phyloP scores from a whole-genome alignment of 78 protist genomes.

The slime mould (Dictyostelium discoideum) region DNA sequence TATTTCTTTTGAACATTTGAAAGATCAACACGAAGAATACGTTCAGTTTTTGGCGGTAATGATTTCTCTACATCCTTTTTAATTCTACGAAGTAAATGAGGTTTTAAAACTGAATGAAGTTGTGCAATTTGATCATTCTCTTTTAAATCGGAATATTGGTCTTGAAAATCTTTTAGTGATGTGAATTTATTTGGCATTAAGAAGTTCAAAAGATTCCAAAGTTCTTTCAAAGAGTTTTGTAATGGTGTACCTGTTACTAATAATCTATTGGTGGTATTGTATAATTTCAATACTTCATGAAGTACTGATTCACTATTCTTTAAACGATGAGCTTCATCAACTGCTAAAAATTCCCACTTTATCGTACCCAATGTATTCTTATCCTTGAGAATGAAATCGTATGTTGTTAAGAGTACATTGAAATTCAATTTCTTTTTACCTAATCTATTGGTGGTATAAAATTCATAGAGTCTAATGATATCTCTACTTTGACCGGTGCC shows the following conservation, averaged over 20 bases:
- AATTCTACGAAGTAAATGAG: constrained; percentile 91
- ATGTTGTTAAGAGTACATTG: constrained; percentile 92
- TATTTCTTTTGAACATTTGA: constrained; percentile 87
- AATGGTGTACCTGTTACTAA: constrained; percentile 97
- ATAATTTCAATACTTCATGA: constrained; percentile 60
- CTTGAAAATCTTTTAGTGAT: constrained; percentile 55
- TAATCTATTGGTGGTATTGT: constrained; percentile 58
- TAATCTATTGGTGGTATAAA: neutral
- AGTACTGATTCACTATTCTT: constrained; percentile 89
- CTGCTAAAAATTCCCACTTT: constrained; percentile 90
- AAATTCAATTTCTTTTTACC: constrained; percentile 77
- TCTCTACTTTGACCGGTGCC: constrained; percentile 69
- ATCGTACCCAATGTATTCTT: constrained; percentile 23
- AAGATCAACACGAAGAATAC: constrained; percentile 93
- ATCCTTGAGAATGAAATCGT: constrained; percentile 87
- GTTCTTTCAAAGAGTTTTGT: constrained; percentile 93
- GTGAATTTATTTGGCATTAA: constrained; percentile 86
- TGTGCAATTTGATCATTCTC: constrained; percentile 65
- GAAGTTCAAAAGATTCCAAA: constrained; percentile 94
- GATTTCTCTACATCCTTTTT: constrained; percentile 95
- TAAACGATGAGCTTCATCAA: constrained; percentile 96
- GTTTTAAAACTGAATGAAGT: constrained; percentile 90
- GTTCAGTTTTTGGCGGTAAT: constrained; percentile 89
- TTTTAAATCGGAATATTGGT: constrained; percentile 67
- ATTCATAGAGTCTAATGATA: constrained; percentile 80